These are phyloP conservation scores for Brassica napus DNA, from an alignment of 345 rosid species.

Conservation along the genomic window Da-Ae NC_063439.1:4152001-4152500, in stretches of 20 bases:
- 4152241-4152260: no score
- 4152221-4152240: no score
- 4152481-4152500: constrained; percentile 13
- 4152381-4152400: constrained; percentile 17
- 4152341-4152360: background rate
- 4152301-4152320: constrained; percentile 31
- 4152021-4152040: constrained; percentile 25
- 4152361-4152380: constrained; percentile 10
- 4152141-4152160: background rate
- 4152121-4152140: background rate
- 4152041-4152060: constrained; percentile 18
- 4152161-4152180: background rate
- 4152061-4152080: constrained; percentile 23
- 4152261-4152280: no score
- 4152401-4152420: constrained; percentile 29
- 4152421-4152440: constrained; percentile 11
- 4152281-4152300: background rate
- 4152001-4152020: background rate
- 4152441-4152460: background rate
- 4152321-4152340: constrained; percentile 25
- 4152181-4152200: no score
- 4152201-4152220: no score
- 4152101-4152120: constrained; percentile 23
- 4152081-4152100: constrained; percentile 21
- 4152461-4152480: constrained; percentile 1